Evolutionary conservation across 2,329 filamentous ascomycete genomes (phyloP), one percentile per base, ranked within the genome.

Genomic region (Rhinocladiella similis): DNA sequence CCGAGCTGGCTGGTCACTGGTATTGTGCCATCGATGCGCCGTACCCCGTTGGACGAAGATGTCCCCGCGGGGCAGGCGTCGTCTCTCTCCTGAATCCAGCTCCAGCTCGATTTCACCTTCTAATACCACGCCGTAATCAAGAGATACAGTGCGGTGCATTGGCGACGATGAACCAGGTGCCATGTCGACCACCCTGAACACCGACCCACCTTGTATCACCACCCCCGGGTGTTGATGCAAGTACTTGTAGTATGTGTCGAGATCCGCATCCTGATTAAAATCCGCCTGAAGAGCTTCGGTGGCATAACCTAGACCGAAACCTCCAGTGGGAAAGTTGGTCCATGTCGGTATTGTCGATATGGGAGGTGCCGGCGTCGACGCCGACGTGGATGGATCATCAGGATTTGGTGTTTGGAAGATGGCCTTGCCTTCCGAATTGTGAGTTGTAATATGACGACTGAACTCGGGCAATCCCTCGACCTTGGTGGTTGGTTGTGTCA

Each of bases 101-200:
- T 76, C 54, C 65, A 82, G 71, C 57, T 80, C 77, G 20, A 83
- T 63, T 63, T 75, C 72, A 1, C 81, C 81, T 59, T 83, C 80
- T 5, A 83, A 61, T 2, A 83, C 73, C 45, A 83, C 72, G 1
- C 80, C 81, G 57, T 79, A 83, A 62, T 83, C 81, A 3, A 83
- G 67, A 16, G 73, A 79, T 58, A 78, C 72, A 1, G 80, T 82
- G 22, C 80, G 75, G 61, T 83, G 82, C 73, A 82, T 79, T 14
- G 75, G 66, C 18, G 71, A 72, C 18, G 66, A 64, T 20, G 72
- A 70, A 1, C 67, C 68, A 0, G 78, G 78, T 0, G 68, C 69
- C 63, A 81, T 78, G 60, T 81, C 78, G 42, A 60, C 54, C 33
- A 57, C 42, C 12, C 46, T 38, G 6, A 63, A 50, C 16, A 64